Evolutionary conservation across 345 rosid species (phyloP).

Genomic region (Toxicodendron radicans): DNA sequence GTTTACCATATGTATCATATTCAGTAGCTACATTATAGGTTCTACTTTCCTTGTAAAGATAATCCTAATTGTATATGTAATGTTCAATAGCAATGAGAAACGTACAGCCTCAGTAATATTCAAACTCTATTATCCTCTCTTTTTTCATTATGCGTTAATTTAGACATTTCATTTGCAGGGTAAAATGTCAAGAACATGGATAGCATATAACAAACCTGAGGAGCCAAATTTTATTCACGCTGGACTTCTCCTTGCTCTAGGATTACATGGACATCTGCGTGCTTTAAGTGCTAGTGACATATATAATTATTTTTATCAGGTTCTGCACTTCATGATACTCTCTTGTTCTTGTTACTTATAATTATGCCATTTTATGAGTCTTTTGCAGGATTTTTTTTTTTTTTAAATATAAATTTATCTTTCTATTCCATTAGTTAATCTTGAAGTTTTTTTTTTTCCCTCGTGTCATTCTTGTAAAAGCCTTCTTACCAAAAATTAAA

Average conservation of each 20-base stretch:
- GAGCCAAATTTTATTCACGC: slow-evolving; percentile 88
- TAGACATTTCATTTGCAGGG: slow-evolving; percentile 56
- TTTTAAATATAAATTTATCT: neutral
- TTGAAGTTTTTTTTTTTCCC: neutral
- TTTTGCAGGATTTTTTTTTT: neutral
- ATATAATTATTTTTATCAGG: slow-evolving; percentile 85
- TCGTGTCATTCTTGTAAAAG: neutral
- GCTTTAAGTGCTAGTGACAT: slow-evolving; percentile 75
- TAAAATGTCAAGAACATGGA: slow-evolving; percentile 96
- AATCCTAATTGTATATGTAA: too few relatives aligned
- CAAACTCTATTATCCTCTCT: too few relatives aligned
- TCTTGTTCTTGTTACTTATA: slow-evolving; percentile 10
- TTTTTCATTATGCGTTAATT: slow-evolving; percentile 1
- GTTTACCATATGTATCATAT: too few relatives aligned
- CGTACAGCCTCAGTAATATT: too few relatives aligned
- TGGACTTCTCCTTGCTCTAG: slow-evolving; percentile 92
- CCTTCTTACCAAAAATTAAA: too few relatives aligned
- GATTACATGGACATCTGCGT: slow-evolving; percentile 88
- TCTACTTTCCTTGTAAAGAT: too few relatives aligned
- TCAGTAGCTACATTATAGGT: too few relatives aligned
- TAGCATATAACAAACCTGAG: slow-evolving; percentile 82
- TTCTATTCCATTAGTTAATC: neutral
- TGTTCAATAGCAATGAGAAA: too few relatives aligned
- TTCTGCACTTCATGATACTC: slow-evolving; percentile 27
- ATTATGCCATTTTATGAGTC: neutral